Conservation (phyloP, 2,329 filamentous ascomycete species). For the Cladosporium sp. region DNA sequence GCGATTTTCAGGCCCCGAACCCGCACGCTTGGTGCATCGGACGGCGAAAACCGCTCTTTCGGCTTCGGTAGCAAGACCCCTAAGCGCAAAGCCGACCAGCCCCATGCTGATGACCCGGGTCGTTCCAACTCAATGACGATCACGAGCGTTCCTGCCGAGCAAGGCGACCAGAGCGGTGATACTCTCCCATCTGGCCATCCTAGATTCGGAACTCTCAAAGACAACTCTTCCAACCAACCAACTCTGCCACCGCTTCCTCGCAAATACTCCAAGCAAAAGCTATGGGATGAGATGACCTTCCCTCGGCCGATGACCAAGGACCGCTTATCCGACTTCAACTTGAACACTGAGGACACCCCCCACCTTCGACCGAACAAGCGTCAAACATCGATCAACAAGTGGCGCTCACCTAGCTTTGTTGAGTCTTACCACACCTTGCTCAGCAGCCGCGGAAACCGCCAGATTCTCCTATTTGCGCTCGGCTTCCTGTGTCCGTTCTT, state of each 20-base stretch:
- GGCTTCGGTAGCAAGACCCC: constrained; percentile 22
- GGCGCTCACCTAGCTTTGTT: constrained; percentile 38
- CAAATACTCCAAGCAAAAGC: constrained; percentile 34
- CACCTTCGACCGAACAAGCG: constrained; percentile 33
- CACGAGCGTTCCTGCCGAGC: constrained; percentile 22
- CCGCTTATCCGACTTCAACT: constrained; percentile 29
- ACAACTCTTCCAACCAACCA: constrained; percentile 20
- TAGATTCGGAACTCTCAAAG: constrained; percentile 32
- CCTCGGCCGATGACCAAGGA: constrained; percentile 37
- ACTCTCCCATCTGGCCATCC: constrained; percentile 34
- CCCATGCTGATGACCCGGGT: constrained; percentile 15
- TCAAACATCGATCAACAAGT: constrained; percentile 30
- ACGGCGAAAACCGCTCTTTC: constrained; percentile 24
- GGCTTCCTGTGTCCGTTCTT: constrained; percentile 39
- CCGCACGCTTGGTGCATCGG: constrained; percentile 27
- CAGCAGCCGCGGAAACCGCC: constrained; percentile 35
- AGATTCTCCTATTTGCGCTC: constrained; percentile 38
- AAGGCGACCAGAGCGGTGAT: constrained; percentile 22
- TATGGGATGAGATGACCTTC: constrained; percentile 36
- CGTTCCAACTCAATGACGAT: constrained; percentile 32
- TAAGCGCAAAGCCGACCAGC: constrained; percentile 5
- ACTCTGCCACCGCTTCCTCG: constrained; percentile 26
- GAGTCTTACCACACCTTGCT: constrained; percentile 37
- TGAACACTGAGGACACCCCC: constrained; percentile 23
- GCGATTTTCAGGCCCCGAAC: constrained; percentile 38